These are phyloP conservation scores for Phytophthora lateralis DNA, from an alignment of 352 stramenopile genomes.

Conservation along the genomic window DNA sequence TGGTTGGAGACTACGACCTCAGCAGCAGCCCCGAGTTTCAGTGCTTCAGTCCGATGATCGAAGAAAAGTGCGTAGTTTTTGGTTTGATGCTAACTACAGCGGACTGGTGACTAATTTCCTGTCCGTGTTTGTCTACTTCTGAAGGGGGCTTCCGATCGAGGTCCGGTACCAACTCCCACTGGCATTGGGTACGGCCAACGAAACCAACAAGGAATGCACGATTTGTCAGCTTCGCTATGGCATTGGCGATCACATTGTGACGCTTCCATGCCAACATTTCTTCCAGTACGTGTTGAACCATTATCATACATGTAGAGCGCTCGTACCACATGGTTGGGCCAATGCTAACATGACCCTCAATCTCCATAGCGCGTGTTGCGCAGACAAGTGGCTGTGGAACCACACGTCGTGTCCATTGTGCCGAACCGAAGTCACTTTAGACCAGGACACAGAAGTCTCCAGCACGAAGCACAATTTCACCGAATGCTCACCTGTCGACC, in stretches of 20 bases:
- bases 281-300: constrained; percentile 71
- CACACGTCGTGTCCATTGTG: constrained; percentile 87
- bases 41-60: constrained; percentile 68
- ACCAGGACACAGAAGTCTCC: constrained; percentile 42
- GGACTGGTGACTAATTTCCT: constrained; percentile 8
- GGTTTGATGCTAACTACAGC: neutral
- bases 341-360: constrained; percentile 9
- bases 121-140: neutral
- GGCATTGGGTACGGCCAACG: constrained; percentile 74
- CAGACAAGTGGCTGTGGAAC: constrained; percentile 88
- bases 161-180: constrained; percentile 85
- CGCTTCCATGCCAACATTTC: constrained; percentile 84
- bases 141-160: constrained; percentile 69
- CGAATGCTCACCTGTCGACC: constrained; percentile 71
- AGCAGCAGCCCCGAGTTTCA: constrained; percentile 79
- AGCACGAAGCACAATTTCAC: constrained; percentile 79
- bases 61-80: constrained; percentile 67
- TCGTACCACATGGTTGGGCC: neutral
- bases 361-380: constrained; percentile 66
- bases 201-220: constrained; percentile 85
- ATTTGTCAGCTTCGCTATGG: constrained; percentile 87
- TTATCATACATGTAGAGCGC: neutral
- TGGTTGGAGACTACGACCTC: constrained; percentile 56
- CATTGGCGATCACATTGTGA: constrained; percentile 86
- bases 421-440: constrained; percentile 74